phyloP scores from a whole-genome alignment of 306 rosid species.

The Castanea sativa region DNA sequence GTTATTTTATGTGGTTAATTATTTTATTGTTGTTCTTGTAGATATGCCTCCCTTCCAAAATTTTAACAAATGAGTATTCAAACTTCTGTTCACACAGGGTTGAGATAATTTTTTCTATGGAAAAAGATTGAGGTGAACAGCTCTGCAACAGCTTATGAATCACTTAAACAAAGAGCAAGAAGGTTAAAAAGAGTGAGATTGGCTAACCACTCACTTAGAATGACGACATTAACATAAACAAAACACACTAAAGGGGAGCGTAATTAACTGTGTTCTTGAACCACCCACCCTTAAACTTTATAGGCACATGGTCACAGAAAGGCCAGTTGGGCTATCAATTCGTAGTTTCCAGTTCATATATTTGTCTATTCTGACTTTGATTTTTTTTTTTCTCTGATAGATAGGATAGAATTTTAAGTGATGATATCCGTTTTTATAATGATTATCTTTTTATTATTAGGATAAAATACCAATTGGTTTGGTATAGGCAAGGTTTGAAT shows the following conservation, averaged over 20 bases:
- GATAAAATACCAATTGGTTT: no score
- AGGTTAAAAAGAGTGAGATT: neutral
- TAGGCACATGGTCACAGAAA: slow-evolving; percentile 3
- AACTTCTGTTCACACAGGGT: no score
- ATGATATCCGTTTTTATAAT: no score
- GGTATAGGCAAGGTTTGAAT: no score
- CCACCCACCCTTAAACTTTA: neutral
- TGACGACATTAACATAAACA: neutral
- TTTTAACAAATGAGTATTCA: no score
- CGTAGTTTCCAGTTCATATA: neutral
- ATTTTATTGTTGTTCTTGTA: no score
- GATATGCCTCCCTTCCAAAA: no score
- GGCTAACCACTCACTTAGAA: neutral
- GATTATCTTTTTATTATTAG: no score
- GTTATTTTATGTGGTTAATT: no score
- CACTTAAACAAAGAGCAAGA: neutral
- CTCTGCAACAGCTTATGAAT: neutral
- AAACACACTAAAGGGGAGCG: neutral
- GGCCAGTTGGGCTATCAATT: slow-evolving; percentile 2
- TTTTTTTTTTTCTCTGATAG: no score
- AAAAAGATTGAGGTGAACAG: neutral
- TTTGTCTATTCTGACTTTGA: neutral
- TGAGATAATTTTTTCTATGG: no score
- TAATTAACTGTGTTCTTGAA: neutral
- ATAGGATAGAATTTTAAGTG: no score